These are phyloP conservation scores for Amauroascus niger DNA, from an alignment of 2,329 filamentous ascomycete genomes.

Conservation along the genomic window DNA sequence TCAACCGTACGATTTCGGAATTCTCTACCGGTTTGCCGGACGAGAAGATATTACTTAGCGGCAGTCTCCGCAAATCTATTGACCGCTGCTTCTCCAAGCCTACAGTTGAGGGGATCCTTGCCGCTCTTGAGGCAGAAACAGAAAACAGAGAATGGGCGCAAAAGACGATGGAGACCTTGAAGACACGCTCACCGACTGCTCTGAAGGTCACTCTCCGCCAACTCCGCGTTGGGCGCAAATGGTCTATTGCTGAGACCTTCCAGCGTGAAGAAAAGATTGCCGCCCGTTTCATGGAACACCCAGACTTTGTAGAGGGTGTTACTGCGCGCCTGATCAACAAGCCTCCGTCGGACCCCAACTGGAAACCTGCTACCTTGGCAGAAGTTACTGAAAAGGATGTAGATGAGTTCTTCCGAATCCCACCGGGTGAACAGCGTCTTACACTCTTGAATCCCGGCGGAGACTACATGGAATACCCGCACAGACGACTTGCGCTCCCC, in stretches of 20 bases:
- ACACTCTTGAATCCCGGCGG: constrained; percentile 48
- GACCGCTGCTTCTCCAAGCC: constrained; percentile 69
- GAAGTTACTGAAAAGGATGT: constrained; percentile 53
- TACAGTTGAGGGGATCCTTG: constrained; percentile 60
- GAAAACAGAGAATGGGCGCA: constrained; percentile 63
- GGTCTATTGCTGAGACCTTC: constrained; percentile 80
- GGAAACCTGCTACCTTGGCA: constrained; percentile 65
- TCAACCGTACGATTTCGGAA: constrained; percentile 85
- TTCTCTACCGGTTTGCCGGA: constrained; percentile 77
- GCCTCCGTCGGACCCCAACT: constrained; percentile 55
- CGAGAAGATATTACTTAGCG: constrained; percentile 56
- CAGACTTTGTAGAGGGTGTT: constrained; percentile 90
- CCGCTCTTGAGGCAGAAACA: constrained; percentile 50
- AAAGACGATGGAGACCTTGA: constrained; percentile 64
- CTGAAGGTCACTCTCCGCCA: constrained; percentile 76
- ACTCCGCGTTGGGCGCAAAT: constrained; percentile 63
- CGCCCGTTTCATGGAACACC: constrained; percentile 76
- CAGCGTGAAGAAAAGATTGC: constrained; percentile 77
- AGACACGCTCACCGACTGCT: constrained; percentile 71
- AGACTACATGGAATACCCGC: constrained; percentile 66
- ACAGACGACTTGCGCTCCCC: constrained; percentile 59
- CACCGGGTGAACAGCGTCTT: constrained; percentile 42
- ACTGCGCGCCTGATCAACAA: constrained; percentile 66
- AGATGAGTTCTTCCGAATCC: constrained; percentile 58
- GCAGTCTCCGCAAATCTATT: constrained; percentile 65